Base-by-base conservation (phyloP, 2,329 filamentous ascomycete genomes). In the Nannizzia gypsea region DNA sequence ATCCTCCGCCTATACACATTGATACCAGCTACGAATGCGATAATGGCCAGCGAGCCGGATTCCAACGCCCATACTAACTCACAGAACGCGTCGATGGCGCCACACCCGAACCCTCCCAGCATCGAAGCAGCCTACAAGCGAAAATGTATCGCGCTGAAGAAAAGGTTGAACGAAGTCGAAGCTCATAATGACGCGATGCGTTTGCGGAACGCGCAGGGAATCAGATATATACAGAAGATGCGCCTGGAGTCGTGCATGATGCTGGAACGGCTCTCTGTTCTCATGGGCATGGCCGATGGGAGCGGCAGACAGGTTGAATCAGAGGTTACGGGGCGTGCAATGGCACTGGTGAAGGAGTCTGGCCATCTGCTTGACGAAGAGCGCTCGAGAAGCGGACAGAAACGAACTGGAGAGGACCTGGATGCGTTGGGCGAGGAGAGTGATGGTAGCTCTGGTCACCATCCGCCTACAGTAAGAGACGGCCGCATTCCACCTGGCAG, bases 101-200 rank as follows among this genome's bases (percentile, higher is more conserved):
- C 50, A 66, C 64, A 70, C 62, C 71, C 78, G 11, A 81, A 85
- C 60, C 90, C 92, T 20, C 92, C 93, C 15, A 95, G 90, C 15
- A 90, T 97, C 64, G 92, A 99, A 75, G 87, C 92, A 72, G 91
- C 92, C 57, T 99, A 97, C 76, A 90, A 93, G 68, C 84, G 89
- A 65, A 97, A 99, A 83, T 97, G 92, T 74, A 90, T 96, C 71
- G 88, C 95, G 67, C 83, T 99, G 22, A 95, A 95, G 76, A 88
- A 89, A 67, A 88, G 93, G 63, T 89, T 93, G 64, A 88, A 86
- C 71, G 91, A 96, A 72, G 89, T 97, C 67, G 91, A 97, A 72
- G 85, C 90, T 62, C 87, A 90, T 69, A 96, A 96, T 72, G 90
- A 96, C 67, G 83, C 88, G 60, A 87, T 89, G 54, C 84, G 89